These are phyloP conservation scores for Dissoconium aciculare DNA, from an alignment of 2,329 filamentous ascomycete genomes.

Conservation along the genomic window DNA sequence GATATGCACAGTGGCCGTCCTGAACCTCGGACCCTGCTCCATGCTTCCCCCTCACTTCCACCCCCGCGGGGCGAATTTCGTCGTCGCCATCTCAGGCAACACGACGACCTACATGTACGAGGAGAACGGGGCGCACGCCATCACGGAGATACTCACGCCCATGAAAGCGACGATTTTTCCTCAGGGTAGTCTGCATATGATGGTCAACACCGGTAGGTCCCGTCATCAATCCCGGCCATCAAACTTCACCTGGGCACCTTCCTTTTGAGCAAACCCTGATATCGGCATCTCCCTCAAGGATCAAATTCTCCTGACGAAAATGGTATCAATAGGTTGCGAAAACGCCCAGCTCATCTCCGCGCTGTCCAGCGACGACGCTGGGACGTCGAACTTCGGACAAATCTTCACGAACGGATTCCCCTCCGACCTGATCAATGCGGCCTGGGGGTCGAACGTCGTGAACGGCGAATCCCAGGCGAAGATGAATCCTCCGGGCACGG, in stretches of 20 bases:
- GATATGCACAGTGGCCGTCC: constrained; percentile 21
- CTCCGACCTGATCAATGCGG: constrained; percentile 29
- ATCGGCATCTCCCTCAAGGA: neutral
- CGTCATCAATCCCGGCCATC: neutral
- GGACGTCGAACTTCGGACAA: constrained; percentile 36
- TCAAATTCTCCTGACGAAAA: neutral
- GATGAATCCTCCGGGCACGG: constrained; percentile 29
- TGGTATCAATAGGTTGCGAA: constrained; percentile 27
- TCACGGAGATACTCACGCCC: constrained; percentile 29
- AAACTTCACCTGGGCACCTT: neutral
- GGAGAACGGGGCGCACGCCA: constrained; percentile 35
- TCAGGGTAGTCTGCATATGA: constrained; percentile 33
- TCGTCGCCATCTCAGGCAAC: constrained; percentile 34
- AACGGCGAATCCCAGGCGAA: constrained; percentile 19
- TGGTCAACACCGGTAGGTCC: constrained; percentile 36
- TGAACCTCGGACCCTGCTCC: constrained; percentile 36
- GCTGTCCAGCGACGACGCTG: constrained; percentile 35
- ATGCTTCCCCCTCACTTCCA: constrained; percentile 40
- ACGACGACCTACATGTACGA: constrained; percentile 38
- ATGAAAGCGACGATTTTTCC: constrained; percentile 39
- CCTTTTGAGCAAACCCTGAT: neutral
- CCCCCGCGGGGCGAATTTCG: constrained; percentile 36
- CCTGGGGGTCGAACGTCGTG: constrained; percentile 27
- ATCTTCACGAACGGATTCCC: constrained; percentile 29
- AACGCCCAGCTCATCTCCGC: constrained; percentile 37